These are phyloP conservation scores for Fusarium graminum DNA, from an alignment of 2,329 filamentous ascomycete genomes.

Conservation along the genomic window DNA sequence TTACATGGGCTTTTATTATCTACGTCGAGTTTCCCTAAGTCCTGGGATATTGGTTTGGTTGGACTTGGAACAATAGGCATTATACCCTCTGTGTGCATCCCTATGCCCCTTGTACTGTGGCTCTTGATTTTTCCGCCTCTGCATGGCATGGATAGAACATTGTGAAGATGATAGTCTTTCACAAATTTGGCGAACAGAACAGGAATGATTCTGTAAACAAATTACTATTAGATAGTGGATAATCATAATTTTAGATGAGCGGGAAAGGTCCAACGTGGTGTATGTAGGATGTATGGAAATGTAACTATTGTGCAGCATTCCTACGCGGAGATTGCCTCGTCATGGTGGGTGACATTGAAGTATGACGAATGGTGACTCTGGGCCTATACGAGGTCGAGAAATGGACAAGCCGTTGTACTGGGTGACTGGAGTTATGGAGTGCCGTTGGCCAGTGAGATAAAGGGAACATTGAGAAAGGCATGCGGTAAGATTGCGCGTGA, in stretches of 20 bases:
- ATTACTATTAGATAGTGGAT: conserved; percentile 31
- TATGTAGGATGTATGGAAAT: conserved; percentile 1
- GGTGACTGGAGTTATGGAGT: conserved; percentile 16
- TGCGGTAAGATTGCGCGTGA: conserved; percentile 39
- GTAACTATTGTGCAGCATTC: conserved; percentile 27
- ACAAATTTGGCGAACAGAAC: conserved; percentile 22
- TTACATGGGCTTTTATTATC: conserved; percentile 25
- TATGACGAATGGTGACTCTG: conserved; percentile 14
- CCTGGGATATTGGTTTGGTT: conserved; percentile 32
- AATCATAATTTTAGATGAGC: conserved; percentile 40
- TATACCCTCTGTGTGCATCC: conserved; percentile 51
- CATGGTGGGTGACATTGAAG: conserved; percentile 8
- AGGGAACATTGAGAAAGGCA: conserved; percentile 23
- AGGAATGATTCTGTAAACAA: conserved; percentile 24
- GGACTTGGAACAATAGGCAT: conserved; percentile 50
- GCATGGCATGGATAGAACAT: conserved; percentile 5
- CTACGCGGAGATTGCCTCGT: conserved; percentile 8
- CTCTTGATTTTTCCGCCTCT: conserved; percentile 8
- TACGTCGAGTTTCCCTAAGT: conserved; percentile 31
- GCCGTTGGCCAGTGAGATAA: conserved; percentile 8
- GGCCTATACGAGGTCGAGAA: neutral
- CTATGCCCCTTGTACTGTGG: conserved; percentile 33
- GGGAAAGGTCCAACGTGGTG: neutral
- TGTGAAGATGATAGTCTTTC: conserved; percentile 23
- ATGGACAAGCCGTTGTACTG: conserved; percentile 11